These are phyloP conservation scores for Saccharomyces hybrid DNA, from an alignment of 1,139 yeast genomes.

Conservation along the genomic window DNA sequence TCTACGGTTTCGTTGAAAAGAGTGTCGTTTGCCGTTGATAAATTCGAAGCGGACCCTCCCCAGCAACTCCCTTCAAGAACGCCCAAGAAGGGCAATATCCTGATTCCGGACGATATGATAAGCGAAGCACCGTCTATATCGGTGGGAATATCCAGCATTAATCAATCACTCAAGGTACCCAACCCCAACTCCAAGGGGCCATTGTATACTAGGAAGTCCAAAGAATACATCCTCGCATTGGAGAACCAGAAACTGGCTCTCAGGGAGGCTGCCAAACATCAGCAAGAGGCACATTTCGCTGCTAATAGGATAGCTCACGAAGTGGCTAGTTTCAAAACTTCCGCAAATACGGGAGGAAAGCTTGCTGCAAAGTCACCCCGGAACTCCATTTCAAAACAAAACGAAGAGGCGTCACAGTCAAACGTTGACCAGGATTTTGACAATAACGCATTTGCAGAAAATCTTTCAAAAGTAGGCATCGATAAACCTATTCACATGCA, in stretches of 20 bases:
- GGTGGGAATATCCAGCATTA: slow-evolving; percentile 45
- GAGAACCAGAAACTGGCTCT: slow-evolving; percentile 50
- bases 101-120: slow-evolving; percentile 60
- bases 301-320: slow-evolving; percentile 64
- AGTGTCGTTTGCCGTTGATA: slow-evolving; percentile 69
- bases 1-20: slow-evolving; percentile 42
- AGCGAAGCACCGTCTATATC: slow-evolving; percentile 56
- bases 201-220: slow-evolving; percentile 38
- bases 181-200: slow-evolving; percentile 5
- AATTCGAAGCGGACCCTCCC: slow-evolving; percentile 73
- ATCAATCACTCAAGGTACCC: slow-evolving; percentile 6
- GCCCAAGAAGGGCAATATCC: slow-evolving; percentile 73
- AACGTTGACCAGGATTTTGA: slow-evolving; percentile 14
- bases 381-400: background rate
- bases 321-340: slow-evolving; percentile 37
- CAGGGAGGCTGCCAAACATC: slow-evolving; percentile 61
- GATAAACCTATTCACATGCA: slow-evolving; percentile 63
- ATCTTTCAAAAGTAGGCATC: slow-evolving; percentile 36
- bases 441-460: slow-evolving; percentile 24
- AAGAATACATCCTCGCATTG: slow-evolving; percentile 46
- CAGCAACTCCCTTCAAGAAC: slow-evolving; percentile 88
- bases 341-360: background rate
- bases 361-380: background rate
- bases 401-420: slow-evolving; percentile 18
- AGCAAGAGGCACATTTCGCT: slow-evolving; percentile 64